phyloP scores from a whole-genome alignment of 1,284 basidiomycete genomes.

The Ganoderma resinaceum region DNA sequence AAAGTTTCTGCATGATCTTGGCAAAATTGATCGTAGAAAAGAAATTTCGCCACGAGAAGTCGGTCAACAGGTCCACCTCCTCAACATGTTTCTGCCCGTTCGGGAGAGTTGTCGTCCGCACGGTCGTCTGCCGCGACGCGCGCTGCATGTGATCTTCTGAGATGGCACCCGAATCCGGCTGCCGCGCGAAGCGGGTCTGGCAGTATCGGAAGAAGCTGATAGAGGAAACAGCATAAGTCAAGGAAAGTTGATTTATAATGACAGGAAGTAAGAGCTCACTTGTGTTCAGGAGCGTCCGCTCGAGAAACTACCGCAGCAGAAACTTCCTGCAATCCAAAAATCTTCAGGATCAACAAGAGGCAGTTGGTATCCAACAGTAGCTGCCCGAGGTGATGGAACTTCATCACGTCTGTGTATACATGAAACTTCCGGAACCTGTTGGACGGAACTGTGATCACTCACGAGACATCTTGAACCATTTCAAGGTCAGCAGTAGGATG shows the following conservation, averaged over 20 bases:
- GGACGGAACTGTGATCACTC: conserved; percentile 41
- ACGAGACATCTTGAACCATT: conserved; percentile 99
- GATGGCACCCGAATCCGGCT: conserved; percentile 56
- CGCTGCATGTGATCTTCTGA: conserved; percentile 66
- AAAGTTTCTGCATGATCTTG: conserved; percentile 97
- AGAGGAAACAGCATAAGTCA: not conserved
- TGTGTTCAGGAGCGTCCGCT: conserved; percentile 88
- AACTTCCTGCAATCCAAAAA: conserved; percentile 97
- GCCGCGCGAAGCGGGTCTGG: conserved; percentile 73
- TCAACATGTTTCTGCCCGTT: conserved; percentile 80
- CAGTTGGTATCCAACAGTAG: conserved; percentile 96
- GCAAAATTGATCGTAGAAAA: conserved; percentile 99
- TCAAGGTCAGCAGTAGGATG: conserved; percentile 88
- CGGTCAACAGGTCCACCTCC: conserved; percentile 90
- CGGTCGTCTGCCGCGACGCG: conserved; percentile 60
- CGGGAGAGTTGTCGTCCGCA: conserved; percentile 62
- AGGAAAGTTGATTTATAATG: conserved; percentile 3
- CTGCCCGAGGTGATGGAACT: conserved; percentile 97
- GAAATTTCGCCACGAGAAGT: conserved; percentile 99
- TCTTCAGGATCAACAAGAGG: conserved; percentile 93
- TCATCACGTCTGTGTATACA: conserved; percentile 83
- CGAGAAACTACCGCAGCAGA: conserved; percentile 84
- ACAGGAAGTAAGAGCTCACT: conserved; percentile 56
- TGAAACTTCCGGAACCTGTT: conserved; percentile 11
- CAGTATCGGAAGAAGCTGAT: conserved; percentile 96